These are phyloP conservation scores for Borovskyia barvae DNA, from an alignment of 208 protist species.

Conservation along the genomic window DNA sequence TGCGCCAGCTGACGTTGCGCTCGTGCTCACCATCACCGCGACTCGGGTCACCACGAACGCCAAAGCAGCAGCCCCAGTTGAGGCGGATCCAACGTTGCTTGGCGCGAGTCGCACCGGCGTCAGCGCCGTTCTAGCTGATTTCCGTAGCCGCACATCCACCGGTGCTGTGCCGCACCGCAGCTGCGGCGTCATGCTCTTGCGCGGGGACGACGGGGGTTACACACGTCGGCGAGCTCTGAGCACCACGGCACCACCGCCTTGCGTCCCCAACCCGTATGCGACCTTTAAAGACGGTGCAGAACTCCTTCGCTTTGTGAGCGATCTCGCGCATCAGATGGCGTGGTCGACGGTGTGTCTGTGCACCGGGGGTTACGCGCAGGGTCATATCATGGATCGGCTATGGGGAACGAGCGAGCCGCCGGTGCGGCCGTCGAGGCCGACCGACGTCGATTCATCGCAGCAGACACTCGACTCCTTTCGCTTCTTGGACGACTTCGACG, in stretches of 20 bases:
- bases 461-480: constrained; percentile 3
- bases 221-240: neutral
- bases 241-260: neutral
- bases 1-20: neutral
- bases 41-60: constrained; percentile 9
- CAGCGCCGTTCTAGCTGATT: constrained; percentile 9
- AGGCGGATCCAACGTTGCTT: neutral
- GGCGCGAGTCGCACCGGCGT: constrained; percentile 5
- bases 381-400: constrained; percentile 13
- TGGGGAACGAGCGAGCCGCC: neutral
- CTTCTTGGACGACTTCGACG: constrained; percentile 7
- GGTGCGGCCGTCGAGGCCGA: neutral
- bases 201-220: constrained; percentile 28
- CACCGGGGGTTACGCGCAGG: constrained; percentile 18
- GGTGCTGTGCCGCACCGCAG: neutral
- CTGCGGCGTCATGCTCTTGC: constrained; percentile 25
- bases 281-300: constrained; percentile 6
- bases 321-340: neutral
- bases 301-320: constrained; percentile 8
- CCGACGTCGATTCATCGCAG: neutral
- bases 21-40: constrained; percentile 29
- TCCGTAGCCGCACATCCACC: neutral
- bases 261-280: constrained; percentile 1
- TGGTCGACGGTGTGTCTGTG: constrained; percentile 6
- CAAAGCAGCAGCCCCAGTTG: neutral